Evolutionary conservation across 2,329 filamentous ascomycete species (phyloP).

Genomic region (Paraconiothyrium brasiliense): DNA sequence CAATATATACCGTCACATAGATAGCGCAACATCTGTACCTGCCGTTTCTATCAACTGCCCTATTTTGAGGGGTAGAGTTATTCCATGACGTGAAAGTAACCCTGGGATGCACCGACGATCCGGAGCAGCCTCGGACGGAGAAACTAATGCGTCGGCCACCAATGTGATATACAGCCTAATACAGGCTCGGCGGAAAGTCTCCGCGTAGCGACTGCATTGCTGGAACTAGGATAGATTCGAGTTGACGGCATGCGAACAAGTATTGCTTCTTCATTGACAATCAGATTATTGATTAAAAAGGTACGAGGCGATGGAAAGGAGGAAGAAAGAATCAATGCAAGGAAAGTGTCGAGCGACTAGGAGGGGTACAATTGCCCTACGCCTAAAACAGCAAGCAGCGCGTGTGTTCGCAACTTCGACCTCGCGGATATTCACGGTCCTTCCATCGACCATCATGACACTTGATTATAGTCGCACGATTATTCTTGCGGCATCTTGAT

Average conservation of each 20-base stretch:
- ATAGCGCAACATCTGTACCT: background rate
- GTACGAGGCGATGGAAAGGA: background rate
- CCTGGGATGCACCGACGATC: slow-evolving; percentile 7
- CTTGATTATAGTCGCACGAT: no score
- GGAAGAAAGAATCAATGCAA: background rate
- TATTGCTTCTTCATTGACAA: background rate
- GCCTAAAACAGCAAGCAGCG: background rate
- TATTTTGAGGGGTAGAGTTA: slow-evolving; percentile 6
- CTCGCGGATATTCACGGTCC: background rate
- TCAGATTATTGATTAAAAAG: background rate
- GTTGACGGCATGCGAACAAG: background rate
- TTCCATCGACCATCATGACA: background rate
- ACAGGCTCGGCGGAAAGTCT: slow-evolving; percentile 2
- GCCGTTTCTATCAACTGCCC: background rate
- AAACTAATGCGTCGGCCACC: slow-evolving; percentile 5
- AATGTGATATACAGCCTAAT: slow-evolving; percentile 10
- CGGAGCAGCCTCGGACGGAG: slow-evolving; percentile 7
- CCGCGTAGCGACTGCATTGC: background rate
- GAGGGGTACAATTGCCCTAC: background rate
- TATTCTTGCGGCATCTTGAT: background rate
- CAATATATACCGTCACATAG: background rate
- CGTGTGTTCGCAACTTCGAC: background rate
- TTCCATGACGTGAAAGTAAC: slow-evolving; percentile 5
- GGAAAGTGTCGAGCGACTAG: background rate
- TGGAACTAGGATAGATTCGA: background rate